Evolutionary conservation across 2,329 filamentous ascomycete genomes (phyloP), one percentile per base, ranked within the genome.

Genomic region (Pyrenochaeta sp.): DNA sequence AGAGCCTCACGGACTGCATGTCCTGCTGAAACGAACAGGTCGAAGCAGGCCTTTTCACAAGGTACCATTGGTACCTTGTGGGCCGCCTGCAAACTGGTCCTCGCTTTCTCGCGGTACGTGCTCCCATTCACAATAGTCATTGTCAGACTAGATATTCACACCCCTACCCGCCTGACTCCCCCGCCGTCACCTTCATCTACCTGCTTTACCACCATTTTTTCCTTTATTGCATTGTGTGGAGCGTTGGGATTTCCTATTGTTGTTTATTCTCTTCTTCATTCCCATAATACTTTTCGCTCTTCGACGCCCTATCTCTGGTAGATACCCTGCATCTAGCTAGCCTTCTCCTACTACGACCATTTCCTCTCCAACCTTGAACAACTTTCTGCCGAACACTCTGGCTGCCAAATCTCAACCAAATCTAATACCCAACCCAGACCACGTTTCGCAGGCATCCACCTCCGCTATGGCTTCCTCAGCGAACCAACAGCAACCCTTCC

Each of bases 401-500:
- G 35, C 37, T 33, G 41, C n/a, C 21, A 36, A 45, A 39, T 52
- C 46, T 48, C 20, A 30, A 49, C 47, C 48, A 35, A 51, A 46
- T 65, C 73, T 77, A 74, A 75, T 71, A 63, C 66, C 35, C 40
- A 48, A 37, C 40, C 40, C 56, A 74, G 69, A 71, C 71, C 68
- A 57, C 60, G 66, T 59, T 69, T 69, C 66, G 54, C 59, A 64
- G 53, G 55, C 57, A 68, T 60, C 55, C 60, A 52, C 45, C 41
- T 66, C 68, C 63, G 61, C 45, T 49, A 82, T 82, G 79, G 75
- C 78, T 77, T 78, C 77, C 74, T 73, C 79, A 75, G 76, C 77
- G 76, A 80, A 80, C 75, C 80, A 80, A 80, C 80, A 81, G 79
- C 78, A 81, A 74, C 69, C 75, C 77, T 81, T 82, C 76, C 77